Conservation (phyloP, 805 yeast species). For the Cyberlindnera mississippiensis region DNA sequence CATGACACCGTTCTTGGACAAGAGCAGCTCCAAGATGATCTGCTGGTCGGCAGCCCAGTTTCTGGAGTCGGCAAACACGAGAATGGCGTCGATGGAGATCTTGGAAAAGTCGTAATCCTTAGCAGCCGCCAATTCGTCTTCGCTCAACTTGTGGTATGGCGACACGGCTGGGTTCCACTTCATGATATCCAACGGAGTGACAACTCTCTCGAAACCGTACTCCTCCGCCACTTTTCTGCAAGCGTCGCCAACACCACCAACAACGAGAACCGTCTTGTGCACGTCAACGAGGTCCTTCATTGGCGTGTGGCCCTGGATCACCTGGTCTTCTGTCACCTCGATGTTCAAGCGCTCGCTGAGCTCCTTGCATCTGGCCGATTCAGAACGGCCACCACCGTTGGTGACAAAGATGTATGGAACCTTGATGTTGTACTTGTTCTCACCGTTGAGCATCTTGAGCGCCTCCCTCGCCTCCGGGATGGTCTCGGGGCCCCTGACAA, state of each 20-base stretch:
- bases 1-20: constrained; percentile 77
- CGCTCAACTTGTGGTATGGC: constrained; percentile 76
- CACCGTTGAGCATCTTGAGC: constrained; percentile 67
- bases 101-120: constrained; percentile 60
- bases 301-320: constrained; percentile 92
- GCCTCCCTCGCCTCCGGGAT: constrained; percentile 80
- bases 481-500: constrained; percentile 78
- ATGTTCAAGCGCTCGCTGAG: constrained; percentile 56
- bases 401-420: constrained; percentile 86
- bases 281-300: constrained; percentile 74
- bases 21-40: constrained; percentile 74
- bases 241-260: constrained; percentile 84
- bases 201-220: constrained; percentile 81
- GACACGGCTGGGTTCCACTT: constrained; percentile 84
- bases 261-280: constrained; percentile 73
- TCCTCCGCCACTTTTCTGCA: constrained; percentile 79
- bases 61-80: constrained; percentile 88
- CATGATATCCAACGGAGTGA: constrained; percentile 76
- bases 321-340: constrained; percentile 68
- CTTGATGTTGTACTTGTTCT: constrained; percentile 68
- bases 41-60: constrained; percentile 95
- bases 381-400: constrained; percentile 90
- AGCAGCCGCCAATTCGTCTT: constrained; percentile 58
- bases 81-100: constrained; percentile 68
- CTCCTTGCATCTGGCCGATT: constrained; percentile 67